Evolutionary conservation across 73 alveolate species (phyloP).

Genomic region (Uronychia setigera): DNA sequence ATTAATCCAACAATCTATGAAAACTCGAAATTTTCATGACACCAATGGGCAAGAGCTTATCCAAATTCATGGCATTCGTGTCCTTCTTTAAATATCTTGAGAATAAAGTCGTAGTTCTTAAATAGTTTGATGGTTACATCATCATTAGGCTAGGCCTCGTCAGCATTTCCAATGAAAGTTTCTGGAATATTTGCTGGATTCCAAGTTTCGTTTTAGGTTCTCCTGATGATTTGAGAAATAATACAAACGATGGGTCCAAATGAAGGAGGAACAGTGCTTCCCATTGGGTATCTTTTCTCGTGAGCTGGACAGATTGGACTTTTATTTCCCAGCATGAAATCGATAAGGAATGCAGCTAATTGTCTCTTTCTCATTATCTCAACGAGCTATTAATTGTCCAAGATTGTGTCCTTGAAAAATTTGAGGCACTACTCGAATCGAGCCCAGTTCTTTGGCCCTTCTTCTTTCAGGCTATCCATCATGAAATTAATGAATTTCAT

Average conservation of each 20-base stretch:
- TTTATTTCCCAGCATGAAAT: constrained; percentile 60
- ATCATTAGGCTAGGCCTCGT: neutral
- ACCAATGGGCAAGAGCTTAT: constrained; percentile 52
- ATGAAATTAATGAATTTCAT: constrained; percentile 18
- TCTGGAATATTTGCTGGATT: neutral
- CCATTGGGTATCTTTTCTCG: constrained; percentile 55
- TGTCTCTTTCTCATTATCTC: neutral
- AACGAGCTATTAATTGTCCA: neutral
- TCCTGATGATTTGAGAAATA: constrained; percentile 24
- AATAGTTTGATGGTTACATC: constrained; percentile 11
- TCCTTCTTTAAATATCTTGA: constrained; percentile 40
- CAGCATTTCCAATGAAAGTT: neutral
- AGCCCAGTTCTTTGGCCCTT: constrained; percentile 82
- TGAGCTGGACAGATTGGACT: constrained; percentile 47
- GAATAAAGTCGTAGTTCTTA: constrained; percentile 10
- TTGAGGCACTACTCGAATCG: constrained; percentile 74
- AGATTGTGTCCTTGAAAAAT: constrained; percentile 42
- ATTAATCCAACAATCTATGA: constrained; percentile 54
- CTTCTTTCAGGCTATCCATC: constrained; percentile 30
- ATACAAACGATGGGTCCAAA: constrained; percentile 40
- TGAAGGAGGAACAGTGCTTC: constrained; percentile 51
- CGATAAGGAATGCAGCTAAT: constrained; percentile 11
- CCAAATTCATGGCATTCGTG: constrained; percentile 41
- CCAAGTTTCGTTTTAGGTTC: constrained; percentile 19
- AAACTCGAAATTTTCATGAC: constrained; percentile 36